Evolutionary conservation across 192 early-diverging fungal genomes (phyloP), one percentile per base, ranked within the genome.

Genomic region (Dimargaris cristalligena): DNA sequence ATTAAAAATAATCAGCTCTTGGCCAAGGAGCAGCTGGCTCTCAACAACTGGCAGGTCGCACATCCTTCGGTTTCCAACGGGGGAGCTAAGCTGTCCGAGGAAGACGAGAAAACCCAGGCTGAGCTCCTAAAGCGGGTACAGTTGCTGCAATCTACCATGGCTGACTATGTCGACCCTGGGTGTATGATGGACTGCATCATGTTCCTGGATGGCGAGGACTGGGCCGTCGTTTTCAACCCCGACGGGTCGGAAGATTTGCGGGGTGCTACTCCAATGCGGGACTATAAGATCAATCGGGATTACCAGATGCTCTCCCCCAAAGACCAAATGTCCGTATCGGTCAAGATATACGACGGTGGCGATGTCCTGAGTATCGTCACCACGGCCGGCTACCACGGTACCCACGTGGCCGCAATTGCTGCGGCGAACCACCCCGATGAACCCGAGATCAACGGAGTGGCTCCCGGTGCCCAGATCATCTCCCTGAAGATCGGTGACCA

Each of bases 381-480:
- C 31, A 66, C 80, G 38, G 79, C 79, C 47, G 87, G 90, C n/a
- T 66, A 79, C 29, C 95, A 99, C 64, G 86, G 88, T 26, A 95
- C 88, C 8, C 95, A 99, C 61, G 95, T 99, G 50, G 91, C 93
- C 34, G 88, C 85, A 25, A 97, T 99, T 63, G 72, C 90, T 20
- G 90, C 90, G 1, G 92, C 90, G 13, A 70, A 93, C 71, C 82
- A 86, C 63, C 88, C 91, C 4, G 86, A 92, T 9, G 85, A 91
- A 44, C 84, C 86, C 4, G 74, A 72, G 33, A 71, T 87, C 48
- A 88, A 92, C 66, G 95, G 95, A 64, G 86, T 86, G 35, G 95
- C 95, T 6, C 95, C 95, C 0, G 95, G 93, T 52, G 91, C 92
- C 14, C 89, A 95, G 74, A 77, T 99, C 58, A 70, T 99, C 34